A percentile compares a stretch with the other conserved stretches of the same genome.
Conservation (phyloP, 495 filamentous ascomycete species). For the Rusavskia elegans region DNA sequence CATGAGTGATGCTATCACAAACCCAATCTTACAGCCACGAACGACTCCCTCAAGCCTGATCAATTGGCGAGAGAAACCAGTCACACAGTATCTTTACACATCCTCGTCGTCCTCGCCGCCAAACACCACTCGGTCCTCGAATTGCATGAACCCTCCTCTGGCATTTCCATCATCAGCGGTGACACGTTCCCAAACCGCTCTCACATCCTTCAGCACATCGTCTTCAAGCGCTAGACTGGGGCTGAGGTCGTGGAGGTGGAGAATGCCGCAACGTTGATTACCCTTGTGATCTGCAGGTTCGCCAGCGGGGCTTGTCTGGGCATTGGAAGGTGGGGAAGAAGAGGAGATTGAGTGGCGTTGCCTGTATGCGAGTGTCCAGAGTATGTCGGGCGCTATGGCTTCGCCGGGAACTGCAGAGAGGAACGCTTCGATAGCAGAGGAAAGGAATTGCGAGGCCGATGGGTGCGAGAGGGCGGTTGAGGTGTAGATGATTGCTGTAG, state of each 20-base stretch:
- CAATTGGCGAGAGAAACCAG: too few relatives aligned
- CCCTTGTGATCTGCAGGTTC: not conserved
- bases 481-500: constrained; percentile 55
- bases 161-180: constrained; percentile 28
- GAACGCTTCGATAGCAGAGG: constrained; percentile 38
- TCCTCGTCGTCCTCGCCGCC: constrained; percentile 28
- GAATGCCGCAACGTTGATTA: constrained; percentile 2
- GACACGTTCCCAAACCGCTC: constrained; percentile 45
- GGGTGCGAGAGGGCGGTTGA: constrained; percentile 29
- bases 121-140: constrained; percentile 35
- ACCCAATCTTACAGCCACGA: too few relatives aligned
- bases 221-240: constrained; percentile 59
- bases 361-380: constrained; percentile 51
- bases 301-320: not conserved
- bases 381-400: constrained; percentile 21
- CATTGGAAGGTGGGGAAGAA: constrained; percentile 2
- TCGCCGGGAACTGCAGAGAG: constrained; percentile 23
- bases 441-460: constrained; percentile 25
- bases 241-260: constrained; percentile 36
- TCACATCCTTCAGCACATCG: constrained; percentile 39
- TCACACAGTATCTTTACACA: not conserved
- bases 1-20: too few relatives aligned
- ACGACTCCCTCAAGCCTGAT: too few relatives aligned
- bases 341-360: constrained; percentile 23
- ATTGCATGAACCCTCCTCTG: constrained; percentile 48